A percentile compares a stretch with the other conserved stretches of the same genome.
These are phyloP conservation scores for Guyanaporus albipodus DNA, from an alignment of 768 basidiomycete species.

Conservation along the genomic window DNA sequence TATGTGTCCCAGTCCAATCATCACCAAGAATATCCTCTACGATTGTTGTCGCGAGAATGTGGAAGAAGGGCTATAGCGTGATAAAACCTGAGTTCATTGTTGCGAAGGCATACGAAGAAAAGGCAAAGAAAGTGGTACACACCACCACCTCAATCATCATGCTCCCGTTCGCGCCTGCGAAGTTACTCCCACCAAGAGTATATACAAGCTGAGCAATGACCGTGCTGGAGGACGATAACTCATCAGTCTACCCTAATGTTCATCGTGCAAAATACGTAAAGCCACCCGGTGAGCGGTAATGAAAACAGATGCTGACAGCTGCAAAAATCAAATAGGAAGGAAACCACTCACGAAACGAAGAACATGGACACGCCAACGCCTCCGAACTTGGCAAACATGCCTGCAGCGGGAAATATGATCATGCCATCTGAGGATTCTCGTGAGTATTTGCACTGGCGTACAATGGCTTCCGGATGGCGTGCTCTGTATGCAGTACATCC, in stretches of 20 bases:
- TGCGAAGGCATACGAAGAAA: background rate
- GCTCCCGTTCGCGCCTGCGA: slow-evolving; percentile 86
- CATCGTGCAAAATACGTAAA: background rate
- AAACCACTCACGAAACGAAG: slow-evolving; percentile 64
- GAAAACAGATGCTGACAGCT: background rate
- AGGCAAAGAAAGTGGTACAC: slow-evolving; percentile 28
- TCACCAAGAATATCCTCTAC: slow-evolving; percentile 48
- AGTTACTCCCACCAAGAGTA: slow-evolving; percentile 81
- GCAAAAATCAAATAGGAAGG: background rate
- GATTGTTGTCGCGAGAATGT: slow-evolving; percentile 81
- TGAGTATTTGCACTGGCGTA: slow-evolving; percentile 5
- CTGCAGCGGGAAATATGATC: slow-evolving; percentile 88
- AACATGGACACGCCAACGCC: slow-evolving; percentile 94
- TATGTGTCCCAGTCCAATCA: slow-evolving; percentile 40
- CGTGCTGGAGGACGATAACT: slow-evolving; percentile 39
- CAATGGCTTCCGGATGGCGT: background rate
- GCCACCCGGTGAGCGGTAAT: background rate
- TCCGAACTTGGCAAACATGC: slow-evolving; percentile 77
- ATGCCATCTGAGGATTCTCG: slow-evolving; percentile 64
- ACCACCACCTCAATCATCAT: slow-evolving; percentile 99
- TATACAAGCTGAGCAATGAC: slow-evolving; percentile 82
- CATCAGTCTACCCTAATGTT: background rate
- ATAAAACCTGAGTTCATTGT: background rate
- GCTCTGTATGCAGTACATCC: slow-evolving; percentile 4
- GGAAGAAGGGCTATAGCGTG: slow-evolving; percentile 79